phyloP scores from a whole-genome alignment of 2,329 filamentous ascomycete species.

The Chalaropsis ovoidea region DNA sequence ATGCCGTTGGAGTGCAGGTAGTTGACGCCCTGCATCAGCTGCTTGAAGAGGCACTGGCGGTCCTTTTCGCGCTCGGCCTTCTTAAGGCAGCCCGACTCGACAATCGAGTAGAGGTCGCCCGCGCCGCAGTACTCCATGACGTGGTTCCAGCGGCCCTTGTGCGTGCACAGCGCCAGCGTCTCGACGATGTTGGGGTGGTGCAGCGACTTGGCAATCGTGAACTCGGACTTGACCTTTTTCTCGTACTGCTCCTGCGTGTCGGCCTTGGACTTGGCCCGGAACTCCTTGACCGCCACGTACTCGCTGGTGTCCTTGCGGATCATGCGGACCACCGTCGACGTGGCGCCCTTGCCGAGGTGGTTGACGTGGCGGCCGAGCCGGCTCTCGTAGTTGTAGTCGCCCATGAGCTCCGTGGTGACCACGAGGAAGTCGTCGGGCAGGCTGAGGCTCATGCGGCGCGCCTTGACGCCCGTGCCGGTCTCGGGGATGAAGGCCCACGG shows the following conservation, averaged over 20 bases:
- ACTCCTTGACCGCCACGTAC: constrained; percentile 79
- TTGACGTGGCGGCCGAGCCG: constrained; percentile 63
- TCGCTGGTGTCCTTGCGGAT: constrained; percentile 56
- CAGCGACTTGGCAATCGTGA: constrained; percentile 72
- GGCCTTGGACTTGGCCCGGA: constrained; percentile 58
- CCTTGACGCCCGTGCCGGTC: constrained; percentile 64
- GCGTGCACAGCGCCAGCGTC: constrained; percentile 63
- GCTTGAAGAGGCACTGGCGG: constrained; percentile 78
- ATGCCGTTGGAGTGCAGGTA: constrained; percentile 78
- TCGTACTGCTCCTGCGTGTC: constrained; percentile 68
- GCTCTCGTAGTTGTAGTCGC: constrained; percentile 60
- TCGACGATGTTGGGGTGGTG: constrained; percentile 82
- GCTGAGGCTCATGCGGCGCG: constrained; percentile 63
- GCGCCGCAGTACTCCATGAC: constrained; percentile 87
- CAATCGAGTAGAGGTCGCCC: constrained; percentile 67
- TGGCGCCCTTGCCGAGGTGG: constrained; percentile 70
- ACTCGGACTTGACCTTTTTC: constrained; percentile 86
- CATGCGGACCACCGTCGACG: constrained; percentile 75
- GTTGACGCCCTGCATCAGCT: constrained; percentile 68
- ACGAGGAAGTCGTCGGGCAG: constrained; percentile 65
- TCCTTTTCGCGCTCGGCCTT: constrained; percentile 55
- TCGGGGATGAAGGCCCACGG: constrained; percentile 55
- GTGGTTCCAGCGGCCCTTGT: constrained; percentile 71
- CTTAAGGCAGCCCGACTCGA: constrained; percentile 60
- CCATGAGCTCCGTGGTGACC: constrained; percentile 56